Conservation (phyloP, 75 land plant species). For the Picea glauca region DNA sequence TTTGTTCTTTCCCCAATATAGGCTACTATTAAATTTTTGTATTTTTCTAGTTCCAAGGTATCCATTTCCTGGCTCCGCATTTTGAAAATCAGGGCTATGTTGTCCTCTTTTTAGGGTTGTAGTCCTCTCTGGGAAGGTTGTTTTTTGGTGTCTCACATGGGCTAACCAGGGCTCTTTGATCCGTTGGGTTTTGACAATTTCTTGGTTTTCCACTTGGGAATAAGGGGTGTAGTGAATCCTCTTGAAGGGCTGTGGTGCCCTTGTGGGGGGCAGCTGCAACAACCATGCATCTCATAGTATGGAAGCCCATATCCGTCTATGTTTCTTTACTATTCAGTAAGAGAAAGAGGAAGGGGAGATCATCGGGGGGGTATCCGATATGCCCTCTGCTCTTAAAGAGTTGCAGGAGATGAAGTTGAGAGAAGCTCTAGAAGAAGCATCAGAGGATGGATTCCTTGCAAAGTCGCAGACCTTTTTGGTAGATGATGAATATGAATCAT, state of each 20-base stretch:
- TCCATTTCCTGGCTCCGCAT: not conserved
- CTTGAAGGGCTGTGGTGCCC: constrained; percentile 7
- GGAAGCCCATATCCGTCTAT: not conserved
- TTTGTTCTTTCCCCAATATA: too few relatives aligned
- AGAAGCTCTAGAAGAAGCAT: too few relatives aligned
- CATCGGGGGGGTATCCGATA: not conserved
- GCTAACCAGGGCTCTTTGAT: not conserved
- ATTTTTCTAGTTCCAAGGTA: too few relatives aligned
- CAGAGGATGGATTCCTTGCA: not conserved
- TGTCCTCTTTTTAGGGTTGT: not conserved
- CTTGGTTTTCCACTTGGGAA: not conserved
- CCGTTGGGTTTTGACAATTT: not conserved
- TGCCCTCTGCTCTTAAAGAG: not conserved
- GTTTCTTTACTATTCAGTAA: constrained; percentile 6
- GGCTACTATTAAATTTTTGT: too few relatives aligned
- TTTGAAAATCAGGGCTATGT: not conserved
- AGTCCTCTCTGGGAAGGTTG: not conserved
- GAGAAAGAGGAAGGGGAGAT: constrained; percentile 11
- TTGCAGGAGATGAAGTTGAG: constrained; percentile 11
- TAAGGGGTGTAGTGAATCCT: not conserved
- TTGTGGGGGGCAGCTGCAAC: not conserved
- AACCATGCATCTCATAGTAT: not conserved
- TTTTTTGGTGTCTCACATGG: not conserved
- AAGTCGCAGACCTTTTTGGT: constrained; percentile 7
- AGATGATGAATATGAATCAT: not conserved